Base-by-base conservation (phyloP, 1,284 basidiomycete genomes). In the Ganoderma boninense region DNA sequence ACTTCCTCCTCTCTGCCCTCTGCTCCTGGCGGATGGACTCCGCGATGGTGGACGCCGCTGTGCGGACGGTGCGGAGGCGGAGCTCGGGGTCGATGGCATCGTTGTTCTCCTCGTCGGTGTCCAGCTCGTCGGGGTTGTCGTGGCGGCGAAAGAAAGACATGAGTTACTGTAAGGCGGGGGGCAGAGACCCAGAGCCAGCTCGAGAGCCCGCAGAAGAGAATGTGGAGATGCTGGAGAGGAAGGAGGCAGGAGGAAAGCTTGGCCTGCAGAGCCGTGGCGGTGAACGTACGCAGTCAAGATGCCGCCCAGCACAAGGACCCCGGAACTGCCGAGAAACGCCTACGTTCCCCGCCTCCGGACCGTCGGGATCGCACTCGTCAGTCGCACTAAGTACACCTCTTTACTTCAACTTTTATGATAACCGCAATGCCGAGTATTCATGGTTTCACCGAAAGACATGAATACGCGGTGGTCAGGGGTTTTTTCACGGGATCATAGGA, bases 1-100 rank as follows among this genome's bases (percentile, higher is more conserved):
- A 87, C 82, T 89, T 87, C 74, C 92, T 84, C 65, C 87, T 84
- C 77, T 92, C 89, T 11, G 91, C 90, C 65, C 92, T 87, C 73
- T 90, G 87, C 79, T 97, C 96, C 61, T 91, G 89, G 64, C 89
- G 88, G 65, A 94, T 91, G 11, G 92, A 94, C 82, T 97, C 95
- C 74, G 94, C 93, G 74, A 97, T 91, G 40, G 94, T 95, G 23
- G 93, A 95, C 16, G 94, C 91, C 1, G 96, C 96, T 1, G 96
- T 97, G 74, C 92, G 90, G 26, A 96, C 94, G 0, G 96, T 97
- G 67, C 95, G 89, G 66, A 98, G 86, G 43, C 94, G 91, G 10
- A 96, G 87, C 76, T 95, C 91, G 18, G 94, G 93, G 85, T 97
- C 95, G 76, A 97, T 92, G 66, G 84, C 84, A 57, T 82, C 89